Evolutionary conservation across 805 yeast genomes (phyloP).

Genomic region (Saccharomyces eubayanus): DNA sequence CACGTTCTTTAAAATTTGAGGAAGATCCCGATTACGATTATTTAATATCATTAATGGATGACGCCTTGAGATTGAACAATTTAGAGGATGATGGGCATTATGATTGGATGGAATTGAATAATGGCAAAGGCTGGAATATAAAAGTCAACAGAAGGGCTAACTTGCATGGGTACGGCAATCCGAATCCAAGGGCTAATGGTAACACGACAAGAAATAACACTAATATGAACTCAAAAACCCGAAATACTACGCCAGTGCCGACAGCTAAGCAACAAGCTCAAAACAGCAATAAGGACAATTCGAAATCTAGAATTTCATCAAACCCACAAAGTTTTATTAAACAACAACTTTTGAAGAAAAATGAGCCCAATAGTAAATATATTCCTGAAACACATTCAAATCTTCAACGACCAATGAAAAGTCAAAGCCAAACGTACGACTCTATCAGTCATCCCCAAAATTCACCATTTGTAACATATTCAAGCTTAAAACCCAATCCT

Average conservation of each 20-base stretch:
- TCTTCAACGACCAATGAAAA: not conserved
- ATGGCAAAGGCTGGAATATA: conserved; percentile 79
- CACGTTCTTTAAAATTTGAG: conserved; percentile 62
- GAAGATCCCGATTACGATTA: conserved; percentile 74
- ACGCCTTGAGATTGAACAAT: conserved; percentile 49
- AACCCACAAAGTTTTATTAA: conserved; percentile 8
- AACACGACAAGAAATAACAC: conserved; percentile 12
- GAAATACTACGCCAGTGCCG: conserved; percentile 2
- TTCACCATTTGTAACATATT: not conserved
- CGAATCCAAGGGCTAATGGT: conserved; percentile 38
- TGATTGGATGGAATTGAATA: conserved; percentile 75
- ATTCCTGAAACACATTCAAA: not conserved
- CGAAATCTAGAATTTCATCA: not conserved
- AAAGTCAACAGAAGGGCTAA: conserved; percentile 67
- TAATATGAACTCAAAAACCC: conserved; percentile 5
- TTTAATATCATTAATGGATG: conserved; percentile 51
- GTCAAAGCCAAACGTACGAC: not conserved
- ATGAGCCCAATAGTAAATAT: not conserved
- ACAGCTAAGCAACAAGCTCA: not conserved
- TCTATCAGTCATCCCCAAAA: not conserved
- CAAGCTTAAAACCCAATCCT: not conserved
- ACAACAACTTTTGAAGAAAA: conserved; percentile 7
- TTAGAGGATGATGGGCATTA: conserved; percentile 58
- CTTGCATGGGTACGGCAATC: conserved; percentile 74
- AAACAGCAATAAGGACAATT: conserved; percentile 1